Percentiles rank a stretch among this genome's conserved stretches.
These are phyloP conservation scores for Saururus chinensis DNA, from an alignment of 164 flowering plant species.

Conservation along the genomic window DNA sequence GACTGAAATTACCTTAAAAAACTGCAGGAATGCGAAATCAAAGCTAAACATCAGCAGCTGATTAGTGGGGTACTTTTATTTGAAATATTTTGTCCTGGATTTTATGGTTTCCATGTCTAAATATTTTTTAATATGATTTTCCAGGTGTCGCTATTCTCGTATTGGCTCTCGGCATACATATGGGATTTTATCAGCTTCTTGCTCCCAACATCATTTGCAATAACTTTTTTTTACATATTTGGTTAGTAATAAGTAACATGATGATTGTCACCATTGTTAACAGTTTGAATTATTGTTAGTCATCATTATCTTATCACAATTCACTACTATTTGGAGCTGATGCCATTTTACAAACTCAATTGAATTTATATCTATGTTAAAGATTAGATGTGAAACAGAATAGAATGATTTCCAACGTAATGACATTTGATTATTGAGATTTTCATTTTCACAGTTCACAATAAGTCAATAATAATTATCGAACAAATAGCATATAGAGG, in stretches of 20 bases:
- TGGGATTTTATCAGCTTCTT: constrained; percentile 97
- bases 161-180: constrained; percentile 81
- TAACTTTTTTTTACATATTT: constrained; percentile 68
- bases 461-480: too few relatives aligned
- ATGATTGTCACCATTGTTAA: background rate
- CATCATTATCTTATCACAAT: background rate
- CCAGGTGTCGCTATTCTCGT: constrained; percentile 81
- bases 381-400: too few relatives aligned
- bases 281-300: background rate
- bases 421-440: too few relatives aligned
- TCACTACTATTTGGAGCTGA: too few relatives aligned
- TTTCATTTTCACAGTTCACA: too few relatives aligned
- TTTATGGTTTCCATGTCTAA: background rate
- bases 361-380: too few relatives aligned
- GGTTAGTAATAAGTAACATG: constrained; percentile 34
- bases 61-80: constrained; percentile 78
- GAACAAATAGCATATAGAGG: too few relatives aligned
- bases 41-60: constrained; percentile 94
- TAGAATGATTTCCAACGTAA: too few relatives aligned
- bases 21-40: constrained; percentile 88
- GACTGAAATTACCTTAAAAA: background rate
- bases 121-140: background rate
- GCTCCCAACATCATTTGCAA: constrained; percentile 69
- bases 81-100: background rate
- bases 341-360: too few relatives aligned